phyloP scores from a whole-genome alignment of 352 stramenopile species.

The Phytophthora citricola region DNA sequence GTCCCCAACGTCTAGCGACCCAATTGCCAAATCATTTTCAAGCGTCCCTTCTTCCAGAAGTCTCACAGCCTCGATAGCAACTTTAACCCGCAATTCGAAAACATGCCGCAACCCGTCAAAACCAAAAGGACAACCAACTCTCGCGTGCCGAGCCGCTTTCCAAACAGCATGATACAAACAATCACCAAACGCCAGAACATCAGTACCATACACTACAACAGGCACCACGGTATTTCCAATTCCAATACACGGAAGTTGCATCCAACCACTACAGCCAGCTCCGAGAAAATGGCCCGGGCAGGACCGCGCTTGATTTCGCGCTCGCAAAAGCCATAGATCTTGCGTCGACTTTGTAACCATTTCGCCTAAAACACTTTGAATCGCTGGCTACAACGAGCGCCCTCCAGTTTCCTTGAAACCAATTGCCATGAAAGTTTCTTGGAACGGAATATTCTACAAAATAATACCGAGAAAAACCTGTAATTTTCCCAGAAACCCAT shows the following conservation, averaged over 20 bases:
- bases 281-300: too few relatives aligned
- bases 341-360: too few relatives aligned
- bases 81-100: not conserved
- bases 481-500: too few relatives aligned
- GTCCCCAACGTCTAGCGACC: not conserved
- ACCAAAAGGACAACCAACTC: not conserved
- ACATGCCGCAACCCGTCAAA: not conserved
- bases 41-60: not conserved
- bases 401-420: too few relatives aligned
- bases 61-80: not conserved
- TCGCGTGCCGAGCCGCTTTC: not conserved
- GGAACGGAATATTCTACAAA: too few relatives aligned
- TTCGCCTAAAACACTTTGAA: too few relatives aligned
- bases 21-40: not conserved
- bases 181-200: not conserved
- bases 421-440: too few relatives aligned
- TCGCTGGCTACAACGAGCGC: too few relatives aligned
- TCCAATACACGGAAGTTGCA: not conserved
- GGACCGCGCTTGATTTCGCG: too few relatives aligned
- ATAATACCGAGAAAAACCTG: too few relatives aligned
- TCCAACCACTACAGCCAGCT: too few relatives aligned
- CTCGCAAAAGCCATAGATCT: too few relatives aligned
- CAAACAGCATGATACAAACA: not conserved
- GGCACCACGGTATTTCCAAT: not conserved
- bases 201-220: not conserved